Base-by-base conservation (phyloP, 2,329 filamentous ascomycete species). In the Daldinia eschscholtzii region DNA sequence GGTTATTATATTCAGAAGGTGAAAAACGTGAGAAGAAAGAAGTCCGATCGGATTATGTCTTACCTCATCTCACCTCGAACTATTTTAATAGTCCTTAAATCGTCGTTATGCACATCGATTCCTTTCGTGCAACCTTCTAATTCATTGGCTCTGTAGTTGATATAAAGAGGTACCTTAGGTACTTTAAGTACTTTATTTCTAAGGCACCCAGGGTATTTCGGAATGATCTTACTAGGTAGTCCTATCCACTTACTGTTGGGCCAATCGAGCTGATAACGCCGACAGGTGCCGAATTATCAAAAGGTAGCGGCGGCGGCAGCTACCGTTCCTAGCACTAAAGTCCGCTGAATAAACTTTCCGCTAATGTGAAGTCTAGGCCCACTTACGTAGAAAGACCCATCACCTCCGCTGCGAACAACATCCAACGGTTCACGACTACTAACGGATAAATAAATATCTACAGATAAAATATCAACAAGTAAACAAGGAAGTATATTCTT, bases 301-400 rank as follows among this genome's bases (percentile, higher is more conserved):
- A 30, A 41, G 23, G 20, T 57, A n/a, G 20, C 42, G 30, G 28
- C 18, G 62, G 41, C 68, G 68, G 65, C 37, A 68, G 65, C 62
- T 57, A 65, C 58, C 61, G 59, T 57, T 61, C 58, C 42, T 66
- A 62, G 53, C 56, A 53, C 41, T 41, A 6, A 23, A 67, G 41
- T 60, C 61, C 69, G 64, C 66, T 63, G 65, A 66, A 68, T 60
- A 68, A 50, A 41, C 61, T 68, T 58, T 41, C 53, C 26, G 28
- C 33, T 58, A 63, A n/a, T 30, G 15, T 9, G 15, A 50, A 50
- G 46, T n/a, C 13, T 50, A 50, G 46, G 15, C 13, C 46, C 46
- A 50, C 46, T 26, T 2, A n/a, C n/a, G n/a, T 10, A 1, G 18
- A 23, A 6, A 26, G 4, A 13, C 26, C 42, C 10, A 26, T 46